Base-by-base conservation (phyloP, 305 asterid genomes). In the Fraxinus sp. region DNA sequence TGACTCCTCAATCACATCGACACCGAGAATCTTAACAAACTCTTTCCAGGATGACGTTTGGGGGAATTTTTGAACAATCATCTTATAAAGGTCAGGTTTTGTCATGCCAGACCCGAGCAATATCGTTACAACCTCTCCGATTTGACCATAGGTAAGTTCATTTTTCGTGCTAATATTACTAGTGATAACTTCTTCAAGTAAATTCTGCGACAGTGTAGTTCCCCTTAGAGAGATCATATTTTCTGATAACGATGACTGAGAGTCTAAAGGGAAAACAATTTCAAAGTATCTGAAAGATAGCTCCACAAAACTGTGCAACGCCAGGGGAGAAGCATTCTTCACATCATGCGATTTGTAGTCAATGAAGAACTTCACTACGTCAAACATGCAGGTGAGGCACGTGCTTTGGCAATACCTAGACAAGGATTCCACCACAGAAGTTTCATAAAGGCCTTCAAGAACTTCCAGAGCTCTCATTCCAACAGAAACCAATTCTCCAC, bases 391-490 rank as follows among this genome's bases (percentile, higher is more conserved):
- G 32, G 85, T 71, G 6, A 92, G 89, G 74, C 90, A 87, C 14
- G 64, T 59, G 82, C 91, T 81, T 81, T 83, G 90, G 77, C 24
- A 55, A 81, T 83, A 86, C 57, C 7, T 76, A 33, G 93, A 83
- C 70, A 28, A 33, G 1, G 82, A 73, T 11, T 71, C 86, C 26
- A 0, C 1, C 4, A 7, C 20, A 22, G 83, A 71, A 43, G 3
- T 77, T 70, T 62, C 72, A 66, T 89, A 55, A 30, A 90, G 89
- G 11, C 81, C 71, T 24, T 89, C 80, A 16, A 92, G 92, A 82
- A 85, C 66, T 28, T 88, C 87, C 71, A 94, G 68, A 10, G 92
- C 93, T 82, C 81, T 62, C 72, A 90, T 49, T 14, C 98, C 93
- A 41, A 86, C 84, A 80, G 84, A 32, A 28, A 86, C n/a, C 5